A percentile compares a stretch with the other conserved stretches of the same genome.
Conservation (phyloP, 1,284 basidiomycete genomes). For the Cutaneotrichosporon cutaneum region DNA sequence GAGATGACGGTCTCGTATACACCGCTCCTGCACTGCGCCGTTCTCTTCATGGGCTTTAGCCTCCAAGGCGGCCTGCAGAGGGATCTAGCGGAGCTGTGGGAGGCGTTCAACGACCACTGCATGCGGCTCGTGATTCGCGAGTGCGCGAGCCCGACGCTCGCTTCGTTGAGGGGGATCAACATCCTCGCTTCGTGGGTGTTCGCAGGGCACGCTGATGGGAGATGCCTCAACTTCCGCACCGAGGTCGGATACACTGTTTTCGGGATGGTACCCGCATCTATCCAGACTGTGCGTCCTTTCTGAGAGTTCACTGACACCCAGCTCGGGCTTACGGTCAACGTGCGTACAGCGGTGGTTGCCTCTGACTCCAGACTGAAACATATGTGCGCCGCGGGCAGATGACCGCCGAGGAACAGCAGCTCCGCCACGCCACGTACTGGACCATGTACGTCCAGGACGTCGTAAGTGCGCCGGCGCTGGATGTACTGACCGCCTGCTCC, state of each 20-base stretch:
- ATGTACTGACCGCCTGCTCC: constrained; percentile 6
- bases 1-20: constrained; percentile 17
- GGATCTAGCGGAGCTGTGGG: neutral
- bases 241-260: constrained; percentile 25
- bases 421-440: constrained; percentile 28
- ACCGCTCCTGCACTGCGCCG: constrained; percentile 28
- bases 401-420: constrained; percentile 23
- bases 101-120: constrained; percentile 21
- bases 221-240: constrained; percentile 10
- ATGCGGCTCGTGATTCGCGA: constrained; percentile 21
- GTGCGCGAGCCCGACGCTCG: constrained; percentile 22
- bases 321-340: constrained; percentile 1
- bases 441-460: constrained; percentile 26
- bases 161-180: constrained; percentile 26
- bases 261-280: constrained; percentile 26
- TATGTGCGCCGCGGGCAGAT: constrained; percentile 25
- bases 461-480: neutral
- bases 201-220: neutral
- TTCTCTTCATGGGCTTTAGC: constrained; percentile 24
- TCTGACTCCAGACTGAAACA: constrained; percentile 7
- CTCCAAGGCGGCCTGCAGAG: neutral
- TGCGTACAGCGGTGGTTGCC: neutral
- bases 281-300: constrained; percentile 25
- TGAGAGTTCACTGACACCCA: neutral
- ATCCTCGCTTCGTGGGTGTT: constrained; percentile 19